These are phyloP conservation scores for Trichoderma simmonsii DNA, from an alignment of 2,329 filamentous ascomycete species.

Conservation along the genomic window DNA sequence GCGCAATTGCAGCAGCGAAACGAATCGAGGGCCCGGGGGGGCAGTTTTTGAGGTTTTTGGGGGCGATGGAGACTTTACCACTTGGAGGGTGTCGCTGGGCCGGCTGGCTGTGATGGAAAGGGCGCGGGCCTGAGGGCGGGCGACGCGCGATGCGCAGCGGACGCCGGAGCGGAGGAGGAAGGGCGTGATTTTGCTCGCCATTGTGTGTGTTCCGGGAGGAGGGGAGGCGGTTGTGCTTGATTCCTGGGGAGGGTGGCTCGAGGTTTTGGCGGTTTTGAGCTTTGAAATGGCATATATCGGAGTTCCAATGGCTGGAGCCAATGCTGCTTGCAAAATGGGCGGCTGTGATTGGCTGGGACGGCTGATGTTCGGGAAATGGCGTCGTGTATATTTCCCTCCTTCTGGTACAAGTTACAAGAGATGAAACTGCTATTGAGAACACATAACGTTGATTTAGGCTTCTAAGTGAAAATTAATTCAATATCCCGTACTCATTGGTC, in stretches of 20 bases:
- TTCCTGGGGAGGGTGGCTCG: background rate
- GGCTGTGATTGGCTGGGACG: constrained; percentile 25
- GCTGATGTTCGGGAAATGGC: constrained; percentile 21
- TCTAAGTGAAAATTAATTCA: background rate
- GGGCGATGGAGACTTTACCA: constrained; percentile 50
- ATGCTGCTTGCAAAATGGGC: constrained; percentile 36
- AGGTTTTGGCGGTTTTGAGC: constrained; percentile 25
- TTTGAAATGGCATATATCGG: constrained; percentile 34
- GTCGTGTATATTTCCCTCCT: background rate
- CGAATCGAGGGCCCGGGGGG: background rate
- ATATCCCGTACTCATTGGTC: background rate
- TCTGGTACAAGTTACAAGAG: too few species aligned
- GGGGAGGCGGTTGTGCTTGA: constrained; percentile 22
- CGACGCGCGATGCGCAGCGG: constrained; percentile 61
- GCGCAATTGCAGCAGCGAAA: background rate
- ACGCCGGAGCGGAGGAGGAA: constrained; percentile 67
- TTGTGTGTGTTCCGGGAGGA: constrained; percentile 37
- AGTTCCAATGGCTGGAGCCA: constrained; percentile 30
- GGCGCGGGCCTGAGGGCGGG: constrained; percentile 62
- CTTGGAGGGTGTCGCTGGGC: constrained; percentile 68
- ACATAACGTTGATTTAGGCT: background rate
- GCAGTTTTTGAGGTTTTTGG: background rate
- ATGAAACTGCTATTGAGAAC: background rate
- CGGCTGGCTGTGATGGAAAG: constrained; percentile 67
- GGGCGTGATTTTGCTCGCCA: constrained; percentile 82